These are phyloP conservation scores for Fusarium sp. DNA, from an alignment of 2,329 filamentous ascomycete species.

Conservation along the genomic window DNA sequence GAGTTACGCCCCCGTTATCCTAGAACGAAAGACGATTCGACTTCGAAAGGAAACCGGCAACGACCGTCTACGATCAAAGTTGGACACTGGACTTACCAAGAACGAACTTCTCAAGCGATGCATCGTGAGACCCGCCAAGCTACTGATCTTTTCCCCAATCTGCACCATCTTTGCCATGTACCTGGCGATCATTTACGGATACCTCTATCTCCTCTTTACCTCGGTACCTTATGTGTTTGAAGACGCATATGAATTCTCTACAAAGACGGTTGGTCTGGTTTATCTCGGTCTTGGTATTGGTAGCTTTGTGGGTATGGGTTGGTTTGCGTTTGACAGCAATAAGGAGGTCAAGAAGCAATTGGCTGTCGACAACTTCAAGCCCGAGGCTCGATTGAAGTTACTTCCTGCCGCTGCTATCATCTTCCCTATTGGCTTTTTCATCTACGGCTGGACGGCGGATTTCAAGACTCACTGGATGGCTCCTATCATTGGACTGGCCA, in stretches of 20 bases:
- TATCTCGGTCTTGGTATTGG: constrained; percentile 37
- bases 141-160: constrained; percentile 60
- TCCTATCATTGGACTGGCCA: constrained; percentile 18
- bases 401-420: constrained; percentile 18
- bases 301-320: constrained; percentile 11
- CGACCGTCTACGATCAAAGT: constrained; percentile 55
- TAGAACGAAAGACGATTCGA: constrained; percentile 48
- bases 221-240: constrained; percentile 61
- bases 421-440: constrained; percentile 21
- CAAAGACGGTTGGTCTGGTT: constrained; percentile 32
- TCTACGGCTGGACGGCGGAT: constrained; percentile 33
- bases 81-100: constrained; percentile 49
- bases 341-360: constrained; percentile 5
- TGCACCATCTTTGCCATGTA: constrained; percentile 57
- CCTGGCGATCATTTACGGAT: constrained; percentile 61
- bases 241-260: constrained; percentile 51
- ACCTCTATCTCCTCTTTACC: constrained; percentile 63
- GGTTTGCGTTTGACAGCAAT: constrained; percentile 25
- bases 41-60: constrained; percentile 52
- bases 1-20: constrained; percentile 49
- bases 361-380: background rate
- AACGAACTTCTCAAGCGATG: constrained; percentile 49
- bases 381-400: constrained; percentile 19
- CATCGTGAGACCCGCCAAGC: constrained; percentile 55
- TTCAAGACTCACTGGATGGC: constrained; percentile 27